phyloP scores from a whole-genome alignment of 2,329 filamentous ascomycete genomes.

The Chrysosporium queenslandicum region DNA sequence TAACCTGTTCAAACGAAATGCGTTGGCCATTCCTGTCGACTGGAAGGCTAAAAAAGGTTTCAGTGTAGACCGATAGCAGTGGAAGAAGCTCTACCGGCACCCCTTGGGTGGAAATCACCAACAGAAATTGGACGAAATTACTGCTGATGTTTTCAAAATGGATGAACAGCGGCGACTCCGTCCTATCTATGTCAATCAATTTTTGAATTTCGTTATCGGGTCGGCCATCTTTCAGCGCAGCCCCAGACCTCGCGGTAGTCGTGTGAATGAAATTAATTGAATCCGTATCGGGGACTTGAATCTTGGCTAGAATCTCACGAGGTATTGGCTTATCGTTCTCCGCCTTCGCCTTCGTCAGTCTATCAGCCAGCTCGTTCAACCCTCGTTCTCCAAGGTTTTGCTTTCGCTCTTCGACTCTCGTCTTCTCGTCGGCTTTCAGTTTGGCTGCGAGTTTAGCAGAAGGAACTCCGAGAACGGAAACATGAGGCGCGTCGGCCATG shows the following conservation, averaged over 20 bases:
- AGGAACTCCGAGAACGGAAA: slow-evolving; percentile 80
- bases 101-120: slow-evolving; percentile 68
- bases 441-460: slow-evolving; percentile 69
- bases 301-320: slow-evolving; percentile 64
- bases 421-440: slow-evolving; percentile 71
- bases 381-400: slow-evolving; percentile 72
- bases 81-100: slow-evolving; percentile 77
- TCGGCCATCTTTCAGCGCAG: slow-evolving; percentile 60
- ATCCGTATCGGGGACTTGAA: slow-evolving; percentile 71
- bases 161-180: slow-evolving; percentile 68
- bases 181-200: slow-evolving; percentile 59
- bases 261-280: slow-evolving; percentile 94
- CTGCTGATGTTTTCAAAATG: slow-evolving; percentile 93
- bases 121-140: slow-evolving; percentile 77
- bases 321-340: slow-evolving; percentile 87
- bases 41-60: slow-evolving; percentile 91
- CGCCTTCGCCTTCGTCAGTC: slow-evolving; percentile 70
- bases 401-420: slow-evolving; percentile 67
- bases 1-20: slow-evolving; percentile 82
- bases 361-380: slow-evolving; percentile 60
- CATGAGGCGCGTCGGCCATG: slow-evolving; percentile 73
- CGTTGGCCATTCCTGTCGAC: slow-evolving; percentile 64
- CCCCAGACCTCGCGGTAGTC: slow-evolving; percentile 69
- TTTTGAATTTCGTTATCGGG: slow-evolving; percentile 62
- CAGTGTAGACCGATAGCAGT: slow-evolving; percentile 70